Evolutionary conservation across 1,284 basidiomycete species (phyloP), one percentile per base, ranked within the genome.

Genomic region (Rhodotorula sp.): DNA sequence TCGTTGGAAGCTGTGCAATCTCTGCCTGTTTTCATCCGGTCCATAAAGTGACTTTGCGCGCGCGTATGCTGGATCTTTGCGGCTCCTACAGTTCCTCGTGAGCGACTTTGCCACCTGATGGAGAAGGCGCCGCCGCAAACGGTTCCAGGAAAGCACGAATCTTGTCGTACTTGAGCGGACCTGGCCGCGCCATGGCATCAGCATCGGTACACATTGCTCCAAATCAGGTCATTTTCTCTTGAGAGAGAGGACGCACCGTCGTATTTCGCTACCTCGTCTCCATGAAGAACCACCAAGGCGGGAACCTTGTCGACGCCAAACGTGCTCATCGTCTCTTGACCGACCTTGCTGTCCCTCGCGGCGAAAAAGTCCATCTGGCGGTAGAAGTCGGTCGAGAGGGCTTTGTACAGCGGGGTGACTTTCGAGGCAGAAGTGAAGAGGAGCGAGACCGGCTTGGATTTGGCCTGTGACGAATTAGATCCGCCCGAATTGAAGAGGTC

Each of bases 391-490:
- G 76, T 75, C 59, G 78, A 78, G 47, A 79, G 77, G 21, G 77
- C 78, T 48, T 79, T 79, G 70, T 78, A 79, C 10, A 79, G 70
- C 8, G 78, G 72, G 5, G 78, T 76, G 28, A 76, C 73, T 12
- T 70, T 69, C 8, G 69, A 67, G 8, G 77, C 73, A 5, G 77
- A 76, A 26, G 78, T 79, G 61, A 79, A 71, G 19, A 79, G 66
- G 50, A 79, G 66, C 10, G 77, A 68, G 60, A 78, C 52, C 26
- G 78, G 78, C 65, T 75, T 76, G 31, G 54, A 43, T 2, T 49
- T 23, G 14, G 73, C 68, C 73, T 75, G 58, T 6, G 34, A 15
- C 38, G 16, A 26, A 21, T 18, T 8, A 18, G 10, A 26, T 45
- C 62, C 54, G 31, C 21, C 19, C 7, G 5, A 16, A 38, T 14